These are phyloP conservation scores for Rhododendron kiyosumense DNA, from an alignment of 148 eudicot species.

Conservation along the genomic window DNA sequence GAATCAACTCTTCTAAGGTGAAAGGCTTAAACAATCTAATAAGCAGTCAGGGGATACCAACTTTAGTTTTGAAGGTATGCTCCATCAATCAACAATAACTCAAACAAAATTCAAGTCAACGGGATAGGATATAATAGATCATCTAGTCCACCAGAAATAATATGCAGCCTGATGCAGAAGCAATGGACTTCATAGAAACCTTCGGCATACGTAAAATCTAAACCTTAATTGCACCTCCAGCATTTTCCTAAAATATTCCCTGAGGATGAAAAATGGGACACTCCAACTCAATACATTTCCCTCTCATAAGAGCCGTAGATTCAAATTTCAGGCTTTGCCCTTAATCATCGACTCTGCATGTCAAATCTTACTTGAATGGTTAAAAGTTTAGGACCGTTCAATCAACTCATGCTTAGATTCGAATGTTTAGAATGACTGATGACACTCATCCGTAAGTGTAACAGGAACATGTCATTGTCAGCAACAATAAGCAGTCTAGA, in stretches of 20 bases:
- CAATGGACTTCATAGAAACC: background rate
- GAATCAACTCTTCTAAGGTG: background rate
- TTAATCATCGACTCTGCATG: background rate
- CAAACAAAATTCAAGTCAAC: background rate
- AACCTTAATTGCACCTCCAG: slow-evolving; percentile 4
- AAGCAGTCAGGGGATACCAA: background rate
- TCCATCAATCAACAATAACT: background rate
- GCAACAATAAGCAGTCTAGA: background rate
- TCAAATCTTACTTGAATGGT: background rate
- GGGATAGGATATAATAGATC: background rate
- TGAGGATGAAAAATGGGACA: background rate
- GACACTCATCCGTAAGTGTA: background rate
- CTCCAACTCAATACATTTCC: background rate
- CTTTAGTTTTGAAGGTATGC: background rate
- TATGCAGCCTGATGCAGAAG: background rate
- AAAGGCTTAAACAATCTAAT: background rate
- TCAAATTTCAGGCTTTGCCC: background rate
- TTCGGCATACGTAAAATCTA: background rate
- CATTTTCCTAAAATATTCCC: background rate
- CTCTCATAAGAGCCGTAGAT: background rate
- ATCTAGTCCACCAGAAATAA: background rate
- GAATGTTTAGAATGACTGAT: background rate
- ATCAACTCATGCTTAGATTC: background rate
- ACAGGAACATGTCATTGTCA: background rate
- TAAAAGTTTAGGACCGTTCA: background rate